Conservation (phyloP, 2,329 filamentous ascomycete species). For the Colletotrichum paranaense region DNA sequence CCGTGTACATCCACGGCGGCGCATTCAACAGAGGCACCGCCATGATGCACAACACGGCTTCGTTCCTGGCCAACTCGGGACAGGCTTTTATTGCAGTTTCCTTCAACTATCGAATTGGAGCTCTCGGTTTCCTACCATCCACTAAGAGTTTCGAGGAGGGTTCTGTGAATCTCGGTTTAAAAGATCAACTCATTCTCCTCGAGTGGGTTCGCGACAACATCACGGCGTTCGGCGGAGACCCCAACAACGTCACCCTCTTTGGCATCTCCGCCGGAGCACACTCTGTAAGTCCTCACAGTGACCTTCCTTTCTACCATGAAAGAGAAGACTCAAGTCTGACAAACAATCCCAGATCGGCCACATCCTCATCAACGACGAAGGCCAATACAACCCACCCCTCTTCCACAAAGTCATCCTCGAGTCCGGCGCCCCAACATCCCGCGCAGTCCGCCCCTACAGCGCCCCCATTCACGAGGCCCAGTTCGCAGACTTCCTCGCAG, state of each 20-base stretch:
- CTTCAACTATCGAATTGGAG: constrained; percentile 73
- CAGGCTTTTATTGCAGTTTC: constrained; percentile 67
- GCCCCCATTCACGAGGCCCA: constrained; percentile 70
- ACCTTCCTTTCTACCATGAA: background rate
- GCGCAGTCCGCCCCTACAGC: constrained; percentile 62
- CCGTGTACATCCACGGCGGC: constrained; percentile 74
- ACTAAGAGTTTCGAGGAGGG: constrained; percentile 63
- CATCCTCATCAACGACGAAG: constrained; percentile 62
- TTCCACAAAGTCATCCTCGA: constrained; percentile 68
- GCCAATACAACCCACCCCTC: constrained; percentile 50
- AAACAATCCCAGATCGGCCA: constrained; percentile 67
- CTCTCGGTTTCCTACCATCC: constrained; percentile 76
- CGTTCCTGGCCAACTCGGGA: constrained; percentile 69
- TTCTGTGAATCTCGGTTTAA: constrained; percentile 71
- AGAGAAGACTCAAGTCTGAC: background rate
- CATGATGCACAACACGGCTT: constrained; percentile 68
- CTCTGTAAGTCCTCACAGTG: constrained; percentile 52
- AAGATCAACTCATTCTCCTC: constrained; percentile 70
- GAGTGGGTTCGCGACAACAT: constrained; percentile 72
- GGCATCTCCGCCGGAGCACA: constrained; percentile 72
- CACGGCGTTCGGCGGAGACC: constrained; percentile 69
- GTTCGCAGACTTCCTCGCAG: constrained; percentile 64
- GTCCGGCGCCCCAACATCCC: constrained; percentile 66
- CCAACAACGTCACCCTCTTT: constrained; percentile 68
- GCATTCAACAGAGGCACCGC: constrained; percentile 68